These are phyloP conservation scores for Atkinsonella texensis DNA, from an alignment of 2,329 filamentous ascomycete genomes.

Conservation along the genomic window DNA sequence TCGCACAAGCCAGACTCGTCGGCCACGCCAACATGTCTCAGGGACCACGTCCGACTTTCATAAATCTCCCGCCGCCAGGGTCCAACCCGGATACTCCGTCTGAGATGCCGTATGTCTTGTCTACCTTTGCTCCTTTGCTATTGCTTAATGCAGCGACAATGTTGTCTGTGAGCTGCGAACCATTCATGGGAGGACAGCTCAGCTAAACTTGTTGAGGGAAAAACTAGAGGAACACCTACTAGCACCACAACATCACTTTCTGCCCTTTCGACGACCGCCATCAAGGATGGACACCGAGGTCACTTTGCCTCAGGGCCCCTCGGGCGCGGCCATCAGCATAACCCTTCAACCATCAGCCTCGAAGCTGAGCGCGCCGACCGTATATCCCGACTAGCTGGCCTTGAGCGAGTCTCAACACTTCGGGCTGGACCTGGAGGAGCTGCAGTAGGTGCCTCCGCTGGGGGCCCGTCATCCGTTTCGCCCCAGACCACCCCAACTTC, in stretches of 20 bases:
- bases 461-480: slow-evolving; percentile 25
- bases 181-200: background rate
- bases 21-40: slow-evolving; percentile 22
- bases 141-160: background rate
- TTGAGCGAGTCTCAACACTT: slow-evolving; percentile 74
- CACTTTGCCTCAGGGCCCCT: slow-evolving; percentile 46
- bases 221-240: slow-evolving; percentile 62
- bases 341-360: slow-evolving; percentile 55
- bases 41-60: slow-evolving; percentile 50
- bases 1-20: background rate
- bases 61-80: slow-evolving; percentile 72
- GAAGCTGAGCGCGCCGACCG: slow-evolving; percentile 90
- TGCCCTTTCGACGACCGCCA: slow-evolving; percentile 82
- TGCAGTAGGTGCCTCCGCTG: slow-evolving; percentile 14
- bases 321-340: slow-evolving; percentile 46
- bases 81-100: slow-evolving; percentile 79
- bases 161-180: background rate
- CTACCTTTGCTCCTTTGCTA: slow-evolving; percentile 10
- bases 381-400: slow-evolving; percentile 86
- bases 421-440: slow-evolving; percentile 36
- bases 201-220: slow-evolving; percentile 1
- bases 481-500: slow-evolving; percentile 41
- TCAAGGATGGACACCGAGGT: slow-evolving; percentile 91
- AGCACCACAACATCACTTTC: slow-evolving; percentile 87
- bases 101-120: slow-evolving; percentile 64